Evolutionary conservation across 352 stramenopile species (phyloP).

Genomic region (Plasmopara halstedii): DNA sequence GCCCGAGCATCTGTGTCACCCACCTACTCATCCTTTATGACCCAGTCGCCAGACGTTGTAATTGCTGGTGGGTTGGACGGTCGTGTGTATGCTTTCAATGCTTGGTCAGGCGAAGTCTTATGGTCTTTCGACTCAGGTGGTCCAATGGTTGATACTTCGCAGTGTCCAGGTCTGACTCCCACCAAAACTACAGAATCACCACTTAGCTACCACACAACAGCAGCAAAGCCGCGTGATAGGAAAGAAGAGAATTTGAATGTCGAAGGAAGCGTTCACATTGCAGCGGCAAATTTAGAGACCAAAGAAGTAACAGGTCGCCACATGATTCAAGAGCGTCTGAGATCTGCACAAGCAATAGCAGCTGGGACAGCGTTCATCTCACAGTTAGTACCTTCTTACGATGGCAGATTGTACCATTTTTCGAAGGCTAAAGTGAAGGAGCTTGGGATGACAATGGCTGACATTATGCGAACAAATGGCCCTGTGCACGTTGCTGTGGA

Average conservation of each 20-base stretch:
- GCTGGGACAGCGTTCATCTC: constrained; percentile 34
- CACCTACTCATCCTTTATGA: constrained; percentile 12
- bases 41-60: constrained; percentile 37
- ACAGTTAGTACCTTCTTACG: constrained; percentile 65
- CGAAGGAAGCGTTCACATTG: constrained; percentile 22
- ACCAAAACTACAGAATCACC: constrained; percentile 8
- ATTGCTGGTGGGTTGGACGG: constrained; percentile 69
- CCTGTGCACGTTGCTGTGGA: constrained; percentile 46
- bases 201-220: constrained; percentile 5
- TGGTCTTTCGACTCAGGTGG: constrained; percentile 80
- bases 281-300: neutral
- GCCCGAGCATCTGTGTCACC: neutral
- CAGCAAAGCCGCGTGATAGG: neutral
- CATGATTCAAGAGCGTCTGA: constrained; percentile 23
- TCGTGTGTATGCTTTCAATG: constrained; percentile 66
- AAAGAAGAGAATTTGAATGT: constrained; percentile 14
- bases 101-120: constrained; percentile 70
- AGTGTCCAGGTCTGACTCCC: constrained; percentile 18
- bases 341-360: constrained; percentile 17
- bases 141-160: constrained; percentile 69
- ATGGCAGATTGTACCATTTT: constrained; percentile 71
- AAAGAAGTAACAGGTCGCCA: constrained; percentile 17
- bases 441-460: constrained; percentile 67
- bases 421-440: constrained; percentile 52
- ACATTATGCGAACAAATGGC: constrained; percentile 68